Percentiles rank a stretch among this genome's conserved stretches.
Conservation (phyloP, 2,329 filamentous ascomycete genomes). For the Thielaviopsis populi region DNA sequence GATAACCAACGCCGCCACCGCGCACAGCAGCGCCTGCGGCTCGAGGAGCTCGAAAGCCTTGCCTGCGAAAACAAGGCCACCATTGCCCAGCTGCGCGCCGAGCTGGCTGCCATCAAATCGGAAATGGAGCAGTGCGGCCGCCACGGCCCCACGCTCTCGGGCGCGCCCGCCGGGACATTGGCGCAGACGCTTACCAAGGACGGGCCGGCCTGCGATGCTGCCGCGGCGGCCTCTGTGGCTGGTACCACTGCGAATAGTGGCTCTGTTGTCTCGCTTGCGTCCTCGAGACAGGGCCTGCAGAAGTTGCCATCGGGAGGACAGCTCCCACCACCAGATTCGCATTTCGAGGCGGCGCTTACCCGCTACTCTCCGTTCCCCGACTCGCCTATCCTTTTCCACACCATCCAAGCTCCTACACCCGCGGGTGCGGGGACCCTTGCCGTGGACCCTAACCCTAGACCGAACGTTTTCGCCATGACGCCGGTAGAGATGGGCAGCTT, state of each 20-base stretch:
- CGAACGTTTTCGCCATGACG: neutral
- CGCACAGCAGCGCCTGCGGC: conserved; percentile 28
- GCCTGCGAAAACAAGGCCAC: conserved; percentile 5
- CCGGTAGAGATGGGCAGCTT: neutral
- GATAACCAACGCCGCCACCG: conserved; percentile 38
- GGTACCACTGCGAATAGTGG: neutral
- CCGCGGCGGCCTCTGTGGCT: neutral
- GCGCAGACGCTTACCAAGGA: no score
- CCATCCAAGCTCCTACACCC: neutral
- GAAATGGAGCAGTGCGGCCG: conserved; percentile 10
- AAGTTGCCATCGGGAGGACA: neutral
- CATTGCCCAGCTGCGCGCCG: conserved; percentile 1
- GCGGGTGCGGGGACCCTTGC: neutral
- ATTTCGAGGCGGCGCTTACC: neutral
- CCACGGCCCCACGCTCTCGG: neutral
- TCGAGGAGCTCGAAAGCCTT: conserved; percentile 22
- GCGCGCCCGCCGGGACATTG: neutral
- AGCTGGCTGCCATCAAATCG: neutral
- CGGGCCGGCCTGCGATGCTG: neutral
- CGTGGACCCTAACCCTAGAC: neutral
- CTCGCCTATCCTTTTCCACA: neutral
- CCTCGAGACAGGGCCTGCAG: neutral
- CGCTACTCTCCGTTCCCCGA: neutral
- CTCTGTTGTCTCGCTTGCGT: neutral
- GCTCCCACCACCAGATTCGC: neutral